Evolutionary conservation across 495 filamentous ascomycete species (phyloP), one percentile per base, ranked within the genome.

Genomic region (Cercophora scortea): DNA sequence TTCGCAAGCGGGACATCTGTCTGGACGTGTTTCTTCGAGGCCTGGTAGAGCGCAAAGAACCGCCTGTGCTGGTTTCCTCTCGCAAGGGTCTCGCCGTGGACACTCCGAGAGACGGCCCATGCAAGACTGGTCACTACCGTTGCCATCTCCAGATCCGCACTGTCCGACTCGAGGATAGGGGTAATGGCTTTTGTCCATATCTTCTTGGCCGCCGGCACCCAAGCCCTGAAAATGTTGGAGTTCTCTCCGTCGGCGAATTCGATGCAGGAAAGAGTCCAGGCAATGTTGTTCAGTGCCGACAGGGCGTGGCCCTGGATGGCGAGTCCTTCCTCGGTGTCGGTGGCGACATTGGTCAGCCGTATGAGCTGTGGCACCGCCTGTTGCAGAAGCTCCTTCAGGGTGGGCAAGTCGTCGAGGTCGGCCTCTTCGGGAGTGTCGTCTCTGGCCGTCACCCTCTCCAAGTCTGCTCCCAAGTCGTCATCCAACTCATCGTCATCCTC

Each of bases 41-140:
- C 79, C 41, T 78, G 73, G 56, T 82, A 83, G 38, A 85, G 70
- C 33, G 78, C 68, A 50, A 85, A 81, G 58, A 85, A 84, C 46
- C 75, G 79, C 50, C 72, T 69, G 36, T 79, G 78, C 56, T 81
- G 74, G 12, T 66, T 69, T 19, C 61, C 66, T 18, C 64, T 54
- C 10, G 80, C 51, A n/a, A 73, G 73, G 7, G 77, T 62, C 35
- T 64, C 53, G 33, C 75, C 78, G 47, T 70, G 63, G 13, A 79
- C 65, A 32, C 65, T 73, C 38, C 79, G 78, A 17, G 81, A 60
- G 17, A 85, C 50, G 19, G 80, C 81, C 81, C 82, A 84, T 8
- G 82, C 77, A n/a, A 85, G 69, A 53, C 79, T 77, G 15, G 76
- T 77, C 32, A 82, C 68, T 15, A 72, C 66, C 0, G 79, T 74